Evolutionary conservation across 352 stramenopile genomes (phyloP), one percentile per base, ranked within the genome.

Genomic region (Blastocystis sp.): DNA sequence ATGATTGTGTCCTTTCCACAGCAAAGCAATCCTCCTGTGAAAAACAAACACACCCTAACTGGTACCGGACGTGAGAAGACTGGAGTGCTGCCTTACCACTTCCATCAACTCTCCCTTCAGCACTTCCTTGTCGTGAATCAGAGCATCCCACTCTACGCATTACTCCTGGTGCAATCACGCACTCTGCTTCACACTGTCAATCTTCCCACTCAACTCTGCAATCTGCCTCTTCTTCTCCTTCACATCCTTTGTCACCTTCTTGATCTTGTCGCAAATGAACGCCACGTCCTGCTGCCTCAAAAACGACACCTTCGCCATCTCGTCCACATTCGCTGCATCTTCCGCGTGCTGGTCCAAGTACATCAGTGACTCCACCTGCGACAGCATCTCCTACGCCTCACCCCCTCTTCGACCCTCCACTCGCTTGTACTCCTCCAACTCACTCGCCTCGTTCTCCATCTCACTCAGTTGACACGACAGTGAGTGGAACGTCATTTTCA

Each of bases 31-130:
- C 52, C 48, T 69, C 48, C 48, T 59, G 28, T 24, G 1, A 6
- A 69, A 45, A 40, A 79, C 3, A 17, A 60, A 6, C n/a, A 6
- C 48, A 59, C 40, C 21, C 21, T n/a, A 68, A n/a, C 38, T 54
- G 3, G 28, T 57, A 66, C 57, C 57, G 28, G 28, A 34, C 28
- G 28, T 34, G 28, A 68, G 57, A 3, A 82, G 57, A 61, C 52
- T 43, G 17, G 74, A 48, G 17, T 69, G 74, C 38, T 66, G 19
- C 52, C 69, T 68, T 21, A 82, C 74, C 19, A 59, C 74, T 9
- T 82, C 74, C 59, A 82, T 66, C 48, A 82, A 43, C 38, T 82
- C 74, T 17, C n/a, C 74, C 74, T 68, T 82, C 48, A 68, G 69
- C 74, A 82, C 74, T n/a, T 66, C 48, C 59, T 82, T 82, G 48